Base-by-base conservation (phyloP, 345 rosid genomes). In the Fremontodendron californicum region DNA sequence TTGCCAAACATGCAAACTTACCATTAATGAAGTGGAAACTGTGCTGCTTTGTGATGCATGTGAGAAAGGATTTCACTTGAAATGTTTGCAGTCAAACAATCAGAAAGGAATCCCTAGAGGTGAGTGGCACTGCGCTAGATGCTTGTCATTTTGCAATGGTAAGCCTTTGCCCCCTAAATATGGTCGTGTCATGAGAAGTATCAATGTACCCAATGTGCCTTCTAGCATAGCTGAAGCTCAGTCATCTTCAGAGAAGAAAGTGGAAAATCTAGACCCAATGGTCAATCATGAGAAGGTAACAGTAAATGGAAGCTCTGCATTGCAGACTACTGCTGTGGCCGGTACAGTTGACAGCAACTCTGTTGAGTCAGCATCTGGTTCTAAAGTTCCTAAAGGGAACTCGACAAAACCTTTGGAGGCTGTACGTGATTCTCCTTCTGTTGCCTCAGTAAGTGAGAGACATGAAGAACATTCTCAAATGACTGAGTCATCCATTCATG, bases 91-190 rank as follows among this genome's bases (percentile, higher is more conserved):
- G 48, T 60, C 87, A 37, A 78, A 83, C 80, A 91, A 84, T 84
- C 86, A 87, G 78, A 88, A 87, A 82, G 94, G 84, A 77, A 85
- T 92, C 73, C 94, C 96, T 46, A 90, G 89, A 80, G 89, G 87
- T 74, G 99, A 96, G 82, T 93, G 99, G 98, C 94, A 93, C 84
- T 96, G 99, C 86, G 75, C 86, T 75, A 93, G 82, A 78, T 96
- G 97, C 84, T 81, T 88, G 80, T 81, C 87, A 70, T 76, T 86
- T 79, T 85, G 87, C 82, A 89, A 82, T 61, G 95, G 99, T 42
- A 96, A 93, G 85, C 93, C 97, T 71, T 87, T 91, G 81, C 94
- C 97, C 40, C 98, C 97, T 75, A 86, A 89, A 76, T 91, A 93
- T 82, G 99, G 99, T 10, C 93, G 97, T 81, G 89, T 90, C 67